Evolutionary conservation across 495 filamentous ascomycete genomes (phyloP), one percentile per base, ranked within the genome.

Genomic region (Lichina pygmaea): DNA sequence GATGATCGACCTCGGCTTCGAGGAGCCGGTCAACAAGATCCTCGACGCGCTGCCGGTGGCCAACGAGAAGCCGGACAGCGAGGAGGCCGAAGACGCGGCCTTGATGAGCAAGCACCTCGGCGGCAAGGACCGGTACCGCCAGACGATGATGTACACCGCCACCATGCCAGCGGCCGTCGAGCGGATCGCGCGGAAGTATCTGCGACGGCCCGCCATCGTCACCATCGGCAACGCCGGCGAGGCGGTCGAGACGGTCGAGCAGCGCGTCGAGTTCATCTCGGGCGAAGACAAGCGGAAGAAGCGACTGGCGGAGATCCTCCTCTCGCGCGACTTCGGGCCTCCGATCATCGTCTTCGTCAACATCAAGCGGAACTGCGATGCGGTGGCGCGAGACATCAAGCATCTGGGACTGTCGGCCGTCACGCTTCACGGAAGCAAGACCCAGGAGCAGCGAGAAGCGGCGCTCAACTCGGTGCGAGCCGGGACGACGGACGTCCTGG

Each of bases 131-230:
- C 71, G 81, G 12, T 99, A 95, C 61, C 65, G 89, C 45, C 91
- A 99, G 59, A 99, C 89, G 3, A 99, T 99, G 89, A 99, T 99
- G 89, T 99, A 95, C 71, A 99, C 91, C 47, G 89, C 89, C 9
- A 99, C 89, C 31, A 99, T 99, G 89, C 85, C 91, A 4, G 60
- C 76, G 3, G 77, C 84, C 7, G 82, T 99, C 41, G 91, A 95
- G 55, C 81, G 85, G 49, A 95, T 99, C 47, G 89, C 89, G 2
- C 75, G 83, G 46, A 94, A 94, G 56, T 99, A 95, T 54, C 73
- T 99, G 7, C 78, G 91, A 5, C 72, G 89, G 5, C 91, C 89
- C 0, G 89, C 89, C 5, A 92, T 91, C 39, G 84, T 95, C 43
- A 94, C 80, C 0, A 95, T 95, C 49, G 89, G 89, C 42, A 86